Evolutionary conservation across 306 rosid genomes (phyloP).

Genomic region (Malus asiatica): DNA sequence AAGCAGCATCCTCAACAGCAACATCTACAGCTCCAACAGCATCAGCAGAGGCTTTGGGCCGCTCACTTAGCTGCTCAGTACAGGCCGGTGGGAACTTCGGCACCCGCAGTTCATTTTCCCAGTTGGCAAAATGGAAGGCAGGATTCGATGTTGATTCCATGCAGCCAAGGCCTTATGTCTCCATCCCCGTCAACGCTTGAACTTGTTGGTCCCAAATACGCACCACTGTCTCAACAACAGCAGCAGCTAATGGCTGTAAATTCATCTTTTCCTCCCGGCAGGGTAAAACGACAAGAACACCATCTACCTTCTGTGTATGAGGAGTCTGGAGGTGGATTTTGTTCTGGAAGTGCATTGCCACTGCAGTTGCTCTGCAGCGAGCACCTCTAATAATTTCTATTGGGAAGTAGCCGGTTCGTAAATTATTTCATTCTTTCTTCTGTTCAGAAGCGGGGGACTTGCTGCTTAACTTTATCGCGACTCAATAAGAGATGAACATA

Average conservation of each 20-base stretch:
- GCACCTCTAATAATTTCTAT: slow-evolving; percentile 1
- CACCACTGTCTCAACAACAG: slow-evolving; percentile 38
- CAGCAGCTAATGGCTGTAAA: slow-evolving; percentile 33
- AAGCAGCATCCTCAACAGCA: slow-evolving; percentile 32
- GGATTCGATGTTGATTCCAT: slow-evolving; percentile 19
- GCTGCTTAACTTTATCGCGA: background rate
- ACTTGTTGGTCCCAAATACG: slow-evolving; percentile 31
- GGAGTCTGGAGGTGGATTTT: slow-evolving; percentile 27
- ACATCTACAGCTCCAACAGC: slow-evolving; percentile 11
- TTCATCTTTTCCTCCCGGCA: slow-evolving; percentile 29
- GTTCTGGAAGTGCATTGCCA: slow-evolving; percentile 10
- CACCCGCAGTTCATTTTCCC: slow-evolving; percentile 27
- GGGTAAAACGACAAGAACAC: slow-evolving; percentile 32
- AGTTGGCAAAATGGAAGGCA: slow-evolving; percentile 48
- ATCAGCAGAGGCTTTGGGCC: slow-evolving; percentile 34
- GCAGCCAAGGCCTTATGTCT: slow-evolving; percentile 24
- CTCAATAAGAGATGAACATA: slow-evolving; percentile 2
- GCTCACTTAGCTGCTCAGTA: slow-evolving; percentile 36
- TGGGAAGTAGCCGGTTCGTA: background rate
- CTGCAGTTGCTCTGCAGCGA: slow-evolving; percentile 41
- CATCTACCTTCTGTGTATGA: slow-evolving; percentile 33
- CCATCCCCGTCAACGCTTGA: slow-evolving; percentile 31
- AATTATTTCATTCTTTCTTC: slow-evolving; percentile 13
- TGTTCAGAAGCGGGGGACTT: slow-evolving; percentile 7
- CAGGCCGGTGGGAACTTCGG: slow-evolving; percentile 28